These are phyloP conservation scores for Scutellaria baicalensis DNA, from an alignment of 257 asterid species.

Conservation along the genomic window DNA sequence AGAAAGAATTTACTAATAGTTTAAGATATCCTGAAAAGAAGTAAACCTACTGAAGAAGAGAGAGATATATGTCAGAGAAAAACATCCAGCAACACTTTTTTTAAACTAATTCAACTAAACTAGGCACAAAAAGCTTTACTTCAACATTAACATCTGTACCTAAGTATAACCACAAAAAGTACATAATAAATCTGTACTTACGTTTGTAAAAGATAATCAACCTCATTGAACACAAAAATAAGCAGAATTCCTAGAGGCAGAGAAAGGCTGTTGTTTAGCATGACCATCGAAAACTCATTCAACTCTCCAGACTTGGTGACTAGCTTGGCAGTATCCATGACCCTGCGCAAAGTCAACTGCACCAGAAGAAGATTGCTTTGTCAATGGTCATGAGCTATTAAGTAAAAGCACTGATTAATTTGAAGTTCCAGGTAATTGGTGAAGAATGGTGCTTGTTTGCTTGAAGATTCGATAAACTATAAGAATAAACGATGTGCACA, in stretches of 20 bases:
- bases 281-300: conserved; percentile 91
- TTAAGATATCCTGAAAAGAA: background rate
- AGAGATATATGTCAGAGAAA: background rate
- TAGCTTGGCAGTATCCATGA: conserved; percentile 92
- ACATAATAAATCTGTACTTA: conserved; percentile 32
- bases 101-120: background rate
- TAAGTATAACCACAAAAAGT: background rate
- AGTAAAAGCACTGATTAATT: background rate
- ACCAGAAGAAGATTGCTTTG: conserved; percentile 1
- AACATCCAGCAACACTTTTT: background rate
- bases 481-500: background rate
- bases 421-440: background rate
- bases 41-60: background rate
- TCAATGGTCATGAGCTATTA: background rate
- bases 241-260: conserved; percentile 74
- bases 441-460: background rate
- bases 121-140: background rate
- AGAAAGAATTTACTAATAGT: background rate
- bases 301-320: conserved; percentile 81
- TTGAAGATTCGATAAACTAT: background rate
- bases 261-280: conserved; percentile 85
- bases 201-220: conserved; percentile 77
- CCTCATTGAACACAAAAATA: conserved; percentile 60
- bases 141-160: background rate
- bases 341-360: conserved; percentile 85